Evolutionary conservation across 495 filamentous ascomycete species (phyloP), one percentile per base, ranked within the genome.

Genomic region (Beverwykella pulmonaria): DNA sequence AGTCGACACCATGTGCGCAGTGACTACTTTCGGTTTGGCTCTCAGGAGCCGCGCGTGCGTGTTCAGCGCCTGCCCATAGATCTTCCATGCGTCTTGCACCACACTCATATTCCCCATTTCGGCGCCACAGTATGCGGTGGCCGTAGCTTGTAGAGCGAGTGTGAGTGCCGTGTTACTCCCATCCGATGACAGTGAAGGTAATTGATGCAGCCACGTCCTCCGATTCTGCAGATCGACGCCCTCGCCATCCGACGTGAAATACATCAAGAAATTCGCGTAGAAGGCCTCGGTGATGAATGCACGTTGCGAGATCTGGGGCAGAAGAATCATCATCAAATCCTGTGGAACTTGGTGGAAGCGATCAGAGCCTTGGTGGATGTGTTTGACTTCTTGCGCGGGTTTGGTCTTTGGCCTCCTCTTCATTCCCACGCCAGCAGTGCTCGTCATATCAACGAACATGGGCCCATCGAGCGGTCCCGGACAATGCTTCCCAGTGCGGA

Each of bases 1-100:
- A 9, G 61, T 64, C 0, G 61, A 64, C 1, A 64, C 29, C 61
- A 64, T 64, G 30, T 64, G 61, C 19, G 54, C 61, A 0, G 61
- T 64, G 8, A 64, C 53, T 10, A 5, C 26, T 32, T 50, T 29
- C 4, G 26, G 19, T 49, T 30, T 29, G 2, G 39, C 1, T 10
- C 41, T 39, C 9, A 64, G 52, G 7, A 64, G 15, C 17, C 19
- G 52, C 0, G 55, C 53, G 44, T 60, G 63, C 14, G 34, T 29
- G 15, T 49, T 29, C 32, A 67, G 41, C 1, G 63, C 55, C 23
- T 67, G 46, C 8, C 55, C 61, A 27, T 64, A 64, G 8, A 64
- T n/a, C 30, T 36, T 49, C 9, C 34, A 29, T 9, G 61, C 47
- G 4, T 64, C 61, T 32, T 64, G 52, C 10, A 64, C 26, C 23